A percentile compares a stretch with the other conserved stretches of the same genome.
Evolutionary conservation across 176 grass and related monocot species (phyloP).

Genomic region (Oryza brachyantha): DNA sequence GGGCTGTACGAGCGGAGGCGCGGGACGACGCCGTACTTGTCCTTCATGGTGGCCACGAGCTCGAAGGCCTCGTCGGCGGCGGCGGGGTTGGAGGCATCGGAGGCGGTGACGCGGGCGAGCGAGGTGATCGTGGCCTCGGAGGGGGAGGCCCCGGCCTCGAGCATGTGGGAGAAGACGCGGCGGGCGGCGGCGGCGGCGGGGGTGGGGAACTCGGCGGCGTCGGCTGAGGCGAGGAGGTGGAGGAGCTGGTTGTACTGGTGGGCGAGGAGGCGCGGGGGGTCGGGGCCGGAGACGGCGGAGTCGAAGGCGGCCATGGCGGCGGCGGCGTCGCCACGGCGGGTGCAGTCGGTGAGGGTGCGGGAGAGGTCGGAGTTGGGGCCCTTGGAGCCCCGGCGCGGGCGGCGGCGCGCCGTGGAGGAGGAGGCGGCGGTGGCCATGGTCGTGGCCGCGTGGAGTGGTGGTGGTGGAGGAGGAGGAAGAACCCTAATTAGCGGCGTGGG

Average conservation of each 20-base stretch:
- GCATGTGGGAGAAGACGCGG: constrained; percentile 48
- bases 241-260: constrained; percentile 66
- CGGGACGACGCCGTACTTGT: constrained; percentile 55
- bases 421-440: background rate
- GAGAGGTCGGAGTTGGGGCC: constrained; percentile 34
- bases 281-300: constrained; percentile 5
- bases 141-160: constrained; percentile 37
- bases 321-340: constrained; percentile 37
- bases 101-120: constrained; percentile 55
- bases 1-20: constrained; percentile 78
- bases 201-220: constrained; percentile 27
- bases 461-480: background rate
- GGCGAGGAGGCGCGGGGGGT: constrained; percentile 27
- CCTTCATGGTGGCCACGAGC: constrained; percentile 62
- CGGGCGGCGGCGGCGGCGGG: constrained; percentile 43
- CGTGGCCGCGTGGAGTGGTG: background rate
- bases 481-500: constrained; percentile 23
- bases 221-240: constrained; percentile 42
- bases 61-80: constrained; percentile 66
- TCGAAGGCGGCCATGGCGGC: constrained; percentile 51
- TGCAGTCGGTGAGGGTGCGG: constrained; percentile 47
- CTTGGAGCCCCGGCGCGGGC: constrained; percentile 27
- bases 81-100: background rate
- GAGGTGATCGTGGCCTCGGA: constrained; percentile 81
- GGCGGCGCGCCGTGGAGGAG: constrained; percentile 1